Base-by-base conservation (phyloP, 805 yeast genomes). In the Priceomyces medius region DNA sequence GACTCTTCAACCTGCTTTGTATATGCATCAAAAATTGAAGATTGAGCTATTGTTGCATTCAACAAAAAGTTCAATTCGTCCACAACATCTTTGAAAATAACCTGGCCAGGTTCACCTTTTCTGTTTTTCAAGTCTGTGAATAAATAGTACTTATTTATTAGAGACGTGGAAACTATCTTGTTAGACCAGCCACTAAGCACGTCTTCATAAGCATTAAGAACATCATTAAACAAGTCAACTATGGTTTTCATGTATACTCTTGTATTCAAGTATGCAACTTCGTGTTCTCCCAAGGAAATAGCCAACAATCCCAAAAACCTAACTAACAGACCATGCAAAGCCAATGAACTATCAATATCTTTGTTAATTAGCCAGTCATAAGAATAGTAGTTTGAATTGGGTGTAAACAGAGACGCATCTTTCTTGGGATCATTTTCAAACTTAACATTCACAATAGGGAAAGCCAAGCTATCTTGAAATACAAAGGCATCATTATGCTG, bases 21-120 rank as follows among this genome's bases (percentile, higher is more conserved):
- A 45, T 71, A 71, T 2, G 49, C 53, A 50, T 85, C 90, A 50
- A 76, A 83, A 2, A 49, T 43, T 0, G 43, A 40, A 1, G 85
- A 63, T 43, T 53, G 58, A 7, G 36, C 24, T 4, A 46, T 16
- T 4, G 53, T 19, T 6, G 45, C 52, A 7, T 37, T 36, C 14
- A 62, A 27, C 7, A 56, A 40, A 2, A 23, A 16, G 7, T 38
- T 20, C 7, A 54, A 34, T 38, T 51, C 49, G 6, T 20, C 9
- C 1, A 49, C 14, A 3, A 63, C 46, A 10, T 44, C 38, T 10
- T 20, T 35, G 6, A 52, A 50, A 12, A 35, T 43, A 4, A 58
- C 36, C 3, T 24, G 19, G 2, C 33, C 45, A 1, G 40, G 31
- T 10, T 41, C 47, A 2, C 23, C 35, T 8, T 44, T 24, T 7